Conservation (phyloP, 1,284 basidiomycete species). For the Earliella scabrosa region DNA sequence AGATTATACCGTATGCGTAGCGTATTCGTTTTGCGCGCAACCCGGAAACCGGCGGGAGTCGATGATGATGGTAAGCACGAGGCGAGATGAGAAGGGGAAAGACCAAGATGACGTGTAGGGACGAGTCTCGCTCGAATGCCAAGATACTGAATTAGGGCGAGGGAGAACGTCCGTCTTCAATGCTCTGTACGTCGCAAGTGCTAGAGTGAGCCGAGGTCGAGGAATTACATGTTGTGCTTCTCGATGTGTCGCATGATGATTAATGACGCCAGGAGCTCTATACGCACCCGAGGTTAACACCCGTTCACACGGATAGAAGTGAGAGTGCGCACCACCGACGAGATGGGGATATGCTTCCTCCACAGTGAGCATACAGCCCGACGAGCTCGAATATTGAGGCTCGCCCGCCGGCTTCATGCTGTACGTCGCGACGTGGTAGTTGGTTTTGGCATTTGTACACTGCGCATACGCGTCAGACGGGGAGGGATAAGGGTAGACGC, state of each 20-base stretch:
- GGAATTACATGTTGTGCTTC: constrained; percentile 46
- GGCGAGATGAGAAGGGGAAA: background rate
- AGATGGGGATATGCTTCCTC: constrained; percentile 61
- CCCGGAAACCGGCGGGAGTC: constrained; percentile 1
- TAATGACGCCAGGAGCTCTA: constrained; percentile 64
- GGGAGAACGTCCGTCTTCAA: background rate
- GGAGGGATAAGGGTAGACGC: too few species aligned
- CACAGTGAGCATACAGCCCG: constrained; percentile 64
- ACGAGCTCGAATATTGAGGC: constrained; percentile 54
- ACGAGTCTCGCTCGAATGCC: background rate
- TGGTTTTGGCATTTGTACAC: constrained; percentile 53
- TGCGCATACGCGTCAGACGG: constrained; percentile 29
- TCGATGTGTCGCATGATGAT: constrained; percentile 70
- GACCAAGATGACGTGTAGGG: background rate
- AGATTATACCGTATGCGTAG: constrained; percentile 14
- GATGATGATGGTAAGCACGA: background rate
- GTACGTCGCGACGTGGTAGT: constrained; percentile 61
- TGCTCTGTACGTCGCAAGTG: background rate
- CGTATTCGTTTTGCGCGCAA: background rate
- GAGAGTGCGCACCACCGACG: constrained; percentile 49
- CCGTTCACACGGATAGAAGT: background rate
- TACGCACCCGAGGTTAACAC: constrained; percentile 8
- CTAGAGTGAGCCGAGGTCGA: background rate
- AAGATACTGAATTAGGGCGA: background rate
- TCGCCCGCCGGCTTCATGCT: constrained; percentile 58